Evolutionary conservation across 768 basidiomycete species (phyloP).

Genomic region (Amanita jacksonii): DNA sequence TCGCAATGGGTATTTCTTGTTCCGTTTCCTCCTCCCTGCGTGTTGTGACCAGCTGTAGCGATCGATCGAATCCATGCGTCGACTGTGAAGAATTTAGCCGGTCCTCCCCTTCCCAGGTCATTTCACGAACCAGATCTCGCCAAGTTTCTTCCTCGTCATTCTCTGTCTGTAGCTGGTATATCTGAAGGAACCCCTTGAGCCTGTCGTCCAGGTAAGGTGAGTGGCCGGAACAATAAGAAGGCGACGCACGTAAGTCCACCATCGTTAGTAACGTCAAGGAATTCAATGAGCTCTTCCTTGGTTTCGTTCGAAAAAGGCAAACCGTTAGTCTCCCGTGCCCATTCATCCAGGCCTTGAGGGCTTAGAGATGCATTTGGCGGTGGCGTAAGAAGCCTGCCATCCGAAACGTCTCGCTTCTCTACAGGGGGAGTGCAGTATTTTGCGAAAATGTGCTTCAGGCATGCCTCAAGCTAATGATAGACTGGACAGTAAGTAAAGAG

Average conservation of each 20-base stretch:
- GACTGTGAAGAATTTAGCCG: conserved; percentile 31
- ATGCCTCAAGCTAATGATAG: conserved; percentile 46
- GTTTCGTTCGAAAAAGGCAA: conserved; percentile 66
- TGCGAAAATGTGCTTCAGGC: conserved; percentile 68
- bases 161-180: conserved; percentile 80
- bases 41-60: conserved; percentile 45
- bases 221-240: not conserved
- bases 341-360: conserved; percentile 55
- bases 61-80: conserved; percentile 68
- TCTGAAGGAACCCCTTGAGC: conserved; percentile 72
- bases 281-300: conserved; percentile 69
- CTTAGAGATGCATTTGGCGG: conserved; percentile 50
- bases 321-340: conserved; percentile 80
- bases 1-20: conserved; percentile 8
- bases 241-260: conserved; percentile 54
- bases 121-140: conserved; percentile 56
- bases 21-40: conserved; percentile 41
- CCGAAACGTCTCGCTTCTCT: conserved; percentile 11
- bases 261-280: conserved; percentile 64
- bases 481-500: conserved; percentile 3
- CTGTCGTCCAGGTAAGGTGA: conserved; percentile 25
- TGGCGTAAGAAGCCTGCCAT: conserved; percentile 32
- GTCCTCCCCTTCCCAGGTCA: not conserved
- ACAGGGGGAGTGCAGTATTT: conserved; percentile 58
- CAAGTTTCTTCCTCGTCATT: conserved; percentile 81